Evolutionary conservation across 2,329 filamentous ascomycete species (phyloP).

Genomic region (Xylaria digitata): DNA sequence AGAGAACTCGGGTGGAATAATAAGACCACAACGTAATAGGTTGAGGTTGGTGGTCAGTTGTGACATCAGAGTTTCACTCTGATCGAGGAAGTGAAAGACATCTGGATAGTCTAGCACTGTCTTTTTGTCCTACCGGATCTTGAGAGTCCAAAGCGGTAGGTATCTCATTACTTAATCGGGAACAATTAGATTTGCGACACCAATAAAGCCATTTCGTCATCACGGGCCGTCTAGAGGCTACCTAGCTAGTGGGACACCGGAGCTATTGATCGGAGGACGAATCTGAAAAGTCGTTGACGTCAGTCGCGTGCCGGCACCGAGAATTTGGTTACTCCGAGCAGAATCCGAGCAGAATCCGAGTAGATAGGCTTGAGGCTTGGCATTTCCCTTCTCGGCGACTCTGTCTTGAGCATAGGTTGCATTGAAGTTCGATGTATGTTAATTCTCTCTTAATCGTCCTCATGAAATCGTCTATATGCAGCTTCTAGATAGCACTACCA

Average conservation of each 20-base stretch:
- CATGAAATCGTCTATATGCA: background rate
- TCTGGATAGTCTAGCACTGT: background rate
- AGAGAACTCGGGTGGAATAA: conserved; percentile 1
- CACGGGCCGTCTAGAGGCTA: background rate
- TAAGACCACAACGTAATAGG: conserved; percentile 16
- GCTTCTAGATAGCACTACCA: background rate
- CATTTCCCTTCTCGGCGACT: too few species aligned
- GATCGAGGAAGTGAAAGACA: conserved; percentile 37
- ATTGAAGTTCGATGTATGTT: too few species aligned
- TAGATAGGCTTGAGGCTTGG: background rate
- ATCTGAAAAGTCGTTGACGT: conserved; percentile 29
- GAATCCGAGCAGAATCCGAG: too few species aligned
- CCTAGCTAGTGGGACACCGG: conserved; percentile 1
- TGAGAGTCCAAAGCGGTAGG: conserved; percentile 21
- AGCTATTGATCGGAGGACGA: too few species aligned
- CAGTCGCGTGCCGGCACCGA: conserved; percentile 14
- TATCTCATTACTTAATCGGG: conserved; percentile 40
- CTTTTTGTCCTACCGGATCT: conserved; percentile 29
- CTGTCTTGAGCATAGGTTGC: background rate
- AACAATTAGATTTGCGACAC: conserved; percentile 24
- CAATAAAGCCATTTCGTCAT: conserved; percentile 44
- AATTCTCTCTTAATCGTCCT: background rate
- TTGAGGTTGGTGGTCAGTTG: conserved; percentile 16
- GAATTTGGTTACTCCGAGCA: background rate
- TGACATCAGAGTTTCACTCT: conserved; percentile 43